Conservation (phyloP, 352 stramenopile genomes). For the Peronospora destructor region DNA sequence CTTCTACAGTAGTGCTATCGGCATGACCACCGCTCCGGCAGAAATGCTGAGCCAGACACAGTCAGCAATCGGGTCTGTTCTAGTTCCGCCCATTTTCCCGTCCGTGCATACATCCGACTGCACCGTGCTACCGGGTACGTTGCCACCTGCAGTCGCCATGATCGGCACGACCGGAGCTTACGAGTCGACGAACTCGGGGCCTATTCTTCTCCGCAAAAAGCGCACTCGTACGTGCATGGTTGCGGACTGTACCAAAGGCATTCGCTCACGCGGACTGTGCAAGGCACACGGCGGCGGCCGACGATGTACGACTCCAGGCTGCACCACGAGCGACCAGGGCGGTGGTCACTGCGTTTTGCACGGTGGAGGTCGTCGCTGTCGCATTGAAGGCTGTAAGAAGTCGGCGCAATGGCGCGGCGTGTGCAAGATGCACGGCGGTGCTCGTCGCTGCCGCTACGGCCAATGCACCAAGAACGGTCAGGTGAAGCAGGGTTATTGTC, state of each 20-base stretch:
- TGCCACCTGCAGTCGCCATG: conserved; percentile 9
- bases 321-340: conserved; percentile 79
- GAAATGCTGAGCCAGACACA: conserved; percentile 25
- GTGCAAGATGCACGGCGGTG: conserved; percentile 83
- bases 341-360: conserved; percentile 81
- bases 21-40: conserved; percentile 10
- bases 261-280: conserved; percentile 71
- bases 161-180: not conserved
- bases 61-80: conserved; percentile 3
- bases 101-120: conserved; percentile 6
- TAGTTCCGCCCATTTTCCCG: conserved; percentile 15
- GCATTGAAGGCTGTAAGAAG: conserved; percentile 70
- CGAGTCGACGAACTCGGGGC: conserved; percentile 2
- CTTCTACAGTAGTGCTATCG: conserved; percentile 23
- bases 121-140: conserved; percentile 5
- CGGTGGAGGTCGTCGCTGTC: conserved; percentile 71
- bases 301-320: conserved; percentile 68
- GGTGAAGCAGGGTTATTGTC: conserved; percentile 75
- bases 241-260: conserved; percentile 65
- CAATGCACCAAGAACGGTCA: conserved; percentile 82
- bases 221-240: conserved; percentile 67
- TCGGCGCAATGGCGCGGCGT: conserved; percentile 72
- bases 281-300: conserved; percentile 81
- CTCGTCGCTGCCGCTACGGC: conserved; percentile 60
- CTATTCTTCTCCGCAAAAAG: conserved; percentile 40